Base-by-base conservation (phyloP, 225 moss, liverwort and hornwort genomes). In the Takakia lepidozioides region DNA sequence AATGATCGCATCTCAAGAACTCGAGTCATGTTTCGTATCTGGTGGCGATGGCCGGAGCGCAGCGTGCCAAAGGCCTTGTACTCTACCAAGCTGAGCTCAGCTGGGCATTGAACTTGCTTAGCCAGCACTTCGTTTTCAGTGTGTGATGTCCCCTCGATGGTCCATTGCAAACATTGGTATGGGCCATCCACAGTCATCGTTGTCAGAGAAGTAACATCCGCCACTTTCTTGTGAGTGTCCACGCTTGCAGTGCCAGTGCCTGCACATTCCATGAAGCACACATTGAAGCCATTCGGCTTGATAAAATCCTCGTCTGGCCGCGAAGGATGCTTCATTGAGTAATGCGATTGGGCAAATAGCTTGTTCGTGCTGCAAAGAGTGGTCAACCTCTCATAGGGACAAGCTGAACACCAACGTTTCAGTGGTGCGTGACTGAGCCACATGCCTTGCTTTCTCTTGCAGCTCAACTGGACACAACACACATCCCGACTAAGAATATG, bases 1-100 rank as follows among this genome's bases (percentile, higher is more conserved):
- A 75, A 4, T 24, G 65, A 43, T 26, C 21, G 69, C 74, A 69
- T 65, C 25, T 65, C 65, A 0, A 70, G 53, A 11, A 38, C 65
- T 0, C 65, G 65, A 5, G 38, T 24, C 10, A 75, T 55, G 3
- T 66, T 74, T 5, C 69, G 38, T 1, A 69, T 29, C 29, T 74
- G 65, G 27, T 64, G 15, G 10, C 10, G 43, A 4, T 35, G 60
- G 3, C 74, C 64, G 0, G 69, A 63, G 11, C 68, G 59, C 50
- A 64, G 23, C 2, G 63, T 36, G 4, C 63, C 73, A 16, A 68
- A 73, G 3, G 56, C 68, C 4, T 60, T 20, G 4, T 37, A 73
- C 8, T 68, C 68, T 4, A 5, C 1, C 27, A 68, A 26, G n/a
- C 3, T 34, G 0, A 75, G 51, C 8, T 35, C 13, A 0, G 18